phyloP scores from a whole-genome alignment of 805 yeast species.

The Ogataea zsoltii region DNA sequence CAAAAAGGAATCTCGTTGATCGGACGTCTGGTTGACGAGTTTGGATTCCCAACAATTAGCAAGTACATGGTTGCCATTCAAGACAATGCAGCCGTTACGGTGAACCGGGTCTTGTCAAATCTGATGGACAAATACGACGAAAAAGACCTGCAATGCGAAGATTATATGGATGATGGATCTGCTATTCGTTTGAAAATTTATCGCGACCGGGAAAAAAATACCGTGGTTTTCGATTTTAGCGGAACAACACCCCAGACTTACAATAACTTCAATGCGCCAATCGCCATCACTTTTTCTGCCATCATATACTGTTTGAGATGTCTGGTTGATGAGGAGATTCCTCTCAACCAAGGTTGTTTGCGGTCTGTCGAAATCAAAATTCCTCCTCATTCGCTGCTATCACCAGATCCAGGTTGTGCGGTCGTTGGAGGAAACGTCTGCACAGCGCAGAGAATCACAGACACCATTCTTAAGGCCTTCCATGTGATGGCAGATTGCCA shows the following conservation, averaged over 20 bases:
- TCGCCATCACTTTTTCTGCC: constrained; percentile 55
- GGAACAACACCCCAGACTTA: constrained; percentile 53
- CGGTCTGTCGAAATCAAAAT: constrained; percentile 28
- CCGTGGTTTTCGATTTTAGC: constrained; percentile 50
- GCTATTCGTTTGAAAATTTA: constrained; percentile 40
- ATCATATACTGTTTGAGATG: constrained; percentile 52
- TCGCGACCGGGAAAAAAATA: constrained; percentile 42
- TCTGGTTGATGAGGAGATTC: constrained; percentile 51
- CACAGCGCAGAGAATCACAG: constrained; percentile 85
- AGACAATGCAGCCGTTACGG: constrained; percentile 25
- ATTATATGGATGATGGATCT: constrained; percentile 56
- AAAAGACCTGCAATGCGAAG: constrained; percentile 39
- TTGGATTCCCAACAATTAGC: constrained; percentile 55
- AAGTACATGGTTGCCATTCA: constrained; percentile 81
- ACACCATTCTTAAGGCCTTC: constrained; percentile 77
- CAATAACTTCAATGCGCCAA: constrained; percentile 55
- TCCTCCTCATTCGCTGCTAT: constrained; percentile 34
- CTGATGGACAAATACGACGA: constrained; percentile 38
- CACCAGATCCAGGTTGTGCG: constrained; percentile 46
- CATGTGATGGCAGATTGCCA: constrained; percentile 84
- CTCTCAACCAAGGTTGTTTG: constrained; percentile 53
- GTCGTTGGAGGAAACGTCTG: constrained; percentile 51
- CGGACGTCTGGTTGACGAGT: constrained; percentile 58
- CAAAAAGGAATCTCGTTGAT: constrained; percentile 76
- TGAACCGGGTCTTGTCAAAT: constrained; percentile 37